phyloP scores from a whole-genome alignment of 2,329 filamentous ascomycete species.

The Calonectria fujianensis region DNA sequence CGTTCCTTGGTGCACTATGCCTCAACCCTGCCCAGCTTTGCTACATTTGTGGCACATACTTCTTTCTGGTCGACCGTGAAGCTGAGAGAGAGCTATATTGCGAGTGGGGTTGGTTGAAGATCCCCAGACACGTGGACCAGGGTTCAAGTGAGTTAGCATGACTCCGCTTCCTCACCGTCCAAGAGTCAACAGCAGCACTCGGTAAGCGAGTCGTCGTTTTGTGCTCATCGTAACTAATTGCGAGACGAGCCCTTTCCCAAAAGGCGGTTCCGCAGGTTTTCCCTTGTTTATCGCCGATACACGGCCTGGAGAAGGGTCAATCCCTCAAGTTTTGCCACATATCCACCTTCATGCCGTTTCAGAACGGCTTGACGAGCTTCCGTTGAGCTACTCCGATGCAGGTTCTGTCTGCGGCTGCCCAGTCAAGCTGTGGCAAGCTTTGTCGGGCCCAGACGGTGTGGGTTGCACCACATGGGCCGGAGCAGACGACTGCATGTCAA shows the following conservation, averaged over 20 bases:
- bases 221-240: slow-evolving; percentile 7
- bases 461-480: slow-evolving; percentile 22
- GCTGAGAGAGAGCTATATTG: not conserved
- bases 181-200: slow-evolving; percentile 3
- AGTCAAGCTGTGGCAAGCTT: slow-evolving; percentile 20
- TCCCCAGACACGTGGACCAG: slow-evolving; percentile 20
- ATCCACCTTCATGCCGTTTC: slow-evolving; percentile 23
- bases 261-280: slow-evolving; percentile 8
- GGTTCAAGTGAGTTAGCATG: slow-evolving; percentile 17
- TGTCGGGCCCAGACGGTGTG: slow-evolving; percentile 19
- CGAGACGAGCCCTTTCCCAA: not conserved
- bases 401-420: slow-evolving; percentile 8
- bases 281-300: slow-evolving; percentile 4
- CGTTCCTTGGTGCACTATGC: slow-evolving; percentile 15
- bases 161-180: slow-evolving; percentile 13
- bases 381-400: slow-evolving; percentile 4
- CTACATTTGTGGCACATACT: slow-evolving; percentile 1
- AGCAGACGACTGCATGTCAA: slow-evolving; percentile 34
- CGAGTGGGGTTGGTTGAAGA: slow-evolving; percentile 28
- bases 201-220: slow-evolving; percentile 3
- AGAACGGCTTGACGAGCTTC: slow-evolving; percentile 13
- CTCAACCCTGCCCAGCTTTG: slow-evolving; percentile 14
- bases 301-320: not conserved
- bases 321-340: slow-evolving; percentile 9
- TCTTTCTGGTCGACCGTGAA: not conserved